A percentile compares a stretch with the other conserved stretches of the same genome.
These are phyloP conservation scores for Fusarium sulawesiense DNA, from an alignment of 2,329 filamentous ascomycete species.

Conservation along the genomic window DNA sequence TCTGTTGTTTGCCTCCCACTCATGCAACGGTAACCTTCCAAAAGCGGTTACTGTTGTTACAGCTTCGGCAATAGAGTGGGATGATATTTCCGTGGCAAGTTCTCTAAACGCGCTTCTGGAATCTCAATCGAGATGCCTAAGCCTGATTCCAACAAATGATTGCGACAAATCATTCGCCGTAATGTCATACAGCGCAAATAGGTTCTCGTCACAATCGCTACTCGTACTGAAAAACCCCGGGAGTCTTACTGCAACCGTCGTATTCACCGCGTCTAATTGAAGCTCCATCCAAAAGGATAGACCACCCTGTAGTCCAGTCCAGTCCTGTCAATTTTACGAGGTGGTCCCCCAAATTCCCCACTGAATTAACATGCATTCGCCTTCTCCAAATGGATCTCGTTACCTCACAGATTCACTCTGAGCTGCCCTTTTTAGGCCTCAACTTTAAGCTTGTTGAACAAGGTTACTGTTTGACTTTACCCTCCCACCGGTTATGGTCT, in stretches of 20 bases:
- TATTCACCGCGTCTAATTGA: not conserved
- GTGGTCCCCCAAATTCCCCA: conserved; percentile 13
- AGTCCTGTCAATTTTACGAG: conserved; percentile 1
- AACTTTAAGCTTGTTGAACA: conserved; percentile 22
- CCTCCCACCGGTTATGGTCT: not conserved
- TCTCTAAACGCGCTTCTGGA: not conserved
- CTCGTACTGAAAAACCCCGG: not conserved
- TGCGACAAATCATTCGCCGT: not conserved
- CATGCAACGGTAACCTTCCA: conserved; percentile 42
- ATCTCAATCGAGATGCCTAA: not conserved
- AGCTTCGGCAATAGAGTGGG: conserved; percentile 15
- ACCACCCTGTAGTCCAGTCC: not conserved
- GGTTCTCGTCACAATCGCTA: not conserved
- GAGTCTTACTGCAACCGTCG: not conserved
- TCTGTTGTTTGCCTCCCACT: not conserved
- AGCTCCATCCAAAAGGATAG: not conserved
- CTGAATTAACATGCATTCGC: conserved; percentile 26
- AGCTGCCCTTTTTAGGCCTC: conserved; percentile 25
- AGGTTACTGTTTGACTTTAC: conserved; percentile 9
- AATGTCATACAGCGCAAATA: not conserved
- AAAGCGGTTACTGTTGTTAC: conserved; percentile 7
- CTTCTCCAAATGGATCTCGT: conserved; percentile 14
- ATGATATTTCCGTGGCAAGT: conserved; percentile 3
- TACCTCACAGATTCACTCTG: conserved; percentile 18
- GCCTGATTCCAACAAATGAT: not conserved